phyloP scores from a whole-genome alignment of 306 rosid genomes.

The Cucurbita moschata region DNA sequence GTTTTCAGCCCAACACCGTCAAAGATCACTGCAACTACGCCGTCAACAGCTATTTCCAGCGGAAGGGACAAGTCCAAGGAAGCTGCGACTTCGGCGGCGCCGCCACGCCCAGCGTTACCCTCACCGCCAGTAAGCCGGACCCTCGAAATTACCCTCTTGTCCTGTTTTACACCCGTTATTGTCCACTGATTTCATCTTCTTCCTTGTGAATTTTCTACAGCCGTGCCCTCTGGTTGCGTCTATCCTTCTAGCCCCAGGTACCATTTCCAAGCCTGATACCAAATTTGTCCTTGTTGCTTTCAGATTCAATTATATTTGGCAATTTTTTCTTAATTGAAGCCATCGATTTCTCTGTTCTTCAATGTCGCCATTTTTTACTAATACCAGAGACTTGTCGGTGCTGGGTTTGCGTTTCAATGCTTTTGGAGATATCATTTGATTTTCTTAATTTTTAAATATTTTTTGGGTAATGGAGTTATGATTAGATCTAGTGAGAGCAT shows the following conservation, averaged over 20 bases:
- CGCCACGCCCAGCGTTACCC: slow-evolving; percentile 27
- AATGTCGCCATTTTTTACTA: not conserved
- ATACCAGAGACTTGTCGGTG: not conserved
- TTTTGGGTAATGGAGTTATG: not conserved
- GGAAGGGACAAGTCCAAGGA: slow-evolving; percentile 39
- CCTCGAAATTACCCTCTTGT: not conserved
- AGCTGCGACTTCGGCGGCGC: slow-evolving; percentile 68
- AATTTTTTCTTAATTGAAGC: no score
- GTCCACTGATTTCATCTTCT: not conserved
- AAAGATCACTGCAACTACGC: slow-evolving; percentile 88
- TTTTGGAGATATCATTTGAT: not conserved
- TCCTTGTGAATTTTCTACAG: slow-evolving; percentile 18
- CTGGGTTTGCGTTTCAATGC: not conserved
- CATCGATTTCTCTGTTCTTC: not conserved
- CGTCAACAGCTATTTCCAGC: slow-evolving; percentile 83
- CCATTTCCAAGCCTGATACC: not conserved
- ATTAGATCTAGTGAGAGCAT: not conserved
- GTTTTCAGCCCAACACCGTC: slow-evolving; percentile 71
- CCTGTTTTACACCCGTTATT: not conserved
- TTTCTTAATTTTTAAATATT: no score
- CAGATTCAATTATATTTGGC: not conserved
- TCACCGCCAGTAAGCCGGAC: slow-evolving; percentile 36
- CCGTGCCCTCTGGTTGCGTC: slow-evolving; percentile 45
- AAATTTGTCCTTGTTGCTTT: not conserved
- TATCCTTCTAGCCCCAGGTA: slow-evolving; percentile 73